These are phyloP conservation scores for Aspergillus conjunctus DNA, from an alignment of 495 filamentous ascomycete species.

Conservation along the genomic window DNA sequence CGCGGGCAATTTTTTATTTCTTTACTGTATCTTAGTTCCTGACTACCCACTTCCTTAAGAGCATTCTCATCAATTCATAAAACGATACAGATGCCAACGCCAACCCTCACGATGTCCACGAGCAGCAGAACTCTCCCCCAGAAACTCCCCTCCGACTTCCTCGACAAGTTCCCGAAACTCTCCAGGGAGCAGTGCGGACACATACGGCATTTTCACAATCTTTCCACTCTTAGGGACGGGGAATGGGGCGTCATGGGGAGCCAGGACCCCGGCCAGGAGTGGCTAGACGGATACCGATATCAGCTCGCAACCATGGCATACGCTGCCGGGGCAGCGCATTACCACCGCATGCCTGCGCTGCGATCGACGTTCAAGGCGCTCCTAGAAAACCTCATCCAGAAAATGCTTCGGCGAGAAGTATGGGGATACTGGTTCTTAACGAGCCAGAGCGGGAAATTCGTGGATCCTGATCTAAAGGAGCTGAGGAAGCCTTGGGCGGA, in stretches of 20 bases:
- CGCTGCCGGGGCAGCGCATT: constrained; percentile 31
- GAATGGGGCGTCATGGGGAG: constrained; percentile 42
- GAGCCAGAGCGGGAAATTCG: constrained; percentile 27
- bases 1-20: too few relatives aligned
- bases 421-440: constrained; percentile 45
- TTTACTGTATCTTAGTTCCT: too few relatives aligned
- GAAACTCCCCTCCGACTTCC: too few relatives aligned
- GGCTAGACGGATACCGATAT: constrained; percentile 39
- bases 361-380: constrained; percentile 29
- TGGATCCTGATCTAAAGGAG: constrained; percentile 37
- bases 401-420: constrained; percentile 40
- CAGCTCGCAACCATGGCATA: constrained; percentile 44
- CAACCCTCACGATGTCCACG: too few relatives aligned
- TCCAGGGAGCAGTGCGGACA: too few relatives aligned
- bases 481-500: constrained; percentile 42
- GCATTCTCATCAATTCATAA: too few relatives aligned
- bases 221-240: constrained; percentile 32
- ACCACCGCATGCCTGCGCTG: constrained; percentile 36
- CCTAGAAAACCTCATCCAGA: constrained; percentile 29
- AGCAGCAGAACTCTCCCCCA: too few relatives aligned
- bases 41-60: too few relatives aligned
- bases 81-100: too few relatives aligned
- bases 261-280: constrained; percentile 39
- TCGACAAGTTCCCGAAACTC: too few relatives aligned
- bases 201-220: constrained; percentile 43